A percentile compares a stretch with the other conserved stretches of the same genome.
phyloP scores from a whole-genome alignment of 192 early-diverging fungal genomes.

The Funneliformis geosporum region DNA sequence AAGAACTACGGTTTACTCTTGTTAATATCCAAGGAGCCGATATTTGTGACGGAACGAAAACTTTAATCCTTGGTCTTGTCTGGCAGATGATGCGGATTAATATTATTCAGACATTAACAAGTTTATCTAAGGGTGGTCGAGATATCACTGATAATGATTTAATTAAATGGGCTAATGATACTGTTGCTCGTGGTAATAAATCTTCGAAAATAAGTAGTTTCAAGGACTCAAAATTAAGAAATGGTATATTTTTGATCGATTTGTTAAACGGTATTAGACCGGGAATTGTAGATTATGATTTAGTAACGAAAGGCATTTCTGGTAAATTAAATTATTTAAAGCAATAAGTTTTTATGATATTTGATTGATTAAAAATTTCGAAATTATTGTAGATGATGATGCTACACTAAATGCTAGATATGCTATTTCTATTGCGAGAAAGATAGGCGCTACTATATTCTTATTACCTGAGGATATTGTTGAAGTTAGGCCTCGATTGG shows the following conservation, averaged over 20 bases:
- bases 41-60: slow-evolving; percentile 88
- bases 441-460: slow-evolving; percentile 98
- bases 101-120: slow-evolving; percentile 90
- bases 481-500: slow-evolving; percentile 96
- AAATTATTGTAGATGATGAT: slow-evolving; percentile 66
- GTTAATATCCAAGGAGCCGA: slow-evolving; percentile 96
- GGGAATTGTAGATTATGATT: slow-evolving; percentile 86
- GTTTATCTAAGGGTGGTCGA: slow-evolving; percentile 75
- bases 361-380: neutral
- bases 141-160: slow-evolving; percentile 93
- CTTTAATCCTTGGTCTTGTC: slow-evolving; percentile 85
- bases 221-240: slow-evolving; percentile 78
- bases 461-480: slow-evolving; percentile 98
- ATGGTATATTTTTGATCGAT: slow-evolving; percentile 86
- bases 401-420: slow-evolving; percentile 92
- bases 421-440: slow-evolving; percentile 97
- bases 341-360: neutral
- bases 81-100: slow-evolving; percentile 99
- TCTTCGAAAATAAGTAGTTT: slow-evolving; percentile 75
- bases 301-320: slow-evolving; percentile 70
- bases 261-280: slow-evolving; percentile 91
- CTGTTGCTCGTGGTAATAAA: slow-evolving; percentile 67
- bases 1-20: slow-evolving; percentile 82
- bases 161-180: slow-evolving; percentile 92
- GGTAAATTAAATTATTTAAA: slow-evolving; percentile 38